Evolutionary conservation across 1,284 basidiomycete genomes (phyloP).

Genomic region (Entoloma clypeatum): DNA sequence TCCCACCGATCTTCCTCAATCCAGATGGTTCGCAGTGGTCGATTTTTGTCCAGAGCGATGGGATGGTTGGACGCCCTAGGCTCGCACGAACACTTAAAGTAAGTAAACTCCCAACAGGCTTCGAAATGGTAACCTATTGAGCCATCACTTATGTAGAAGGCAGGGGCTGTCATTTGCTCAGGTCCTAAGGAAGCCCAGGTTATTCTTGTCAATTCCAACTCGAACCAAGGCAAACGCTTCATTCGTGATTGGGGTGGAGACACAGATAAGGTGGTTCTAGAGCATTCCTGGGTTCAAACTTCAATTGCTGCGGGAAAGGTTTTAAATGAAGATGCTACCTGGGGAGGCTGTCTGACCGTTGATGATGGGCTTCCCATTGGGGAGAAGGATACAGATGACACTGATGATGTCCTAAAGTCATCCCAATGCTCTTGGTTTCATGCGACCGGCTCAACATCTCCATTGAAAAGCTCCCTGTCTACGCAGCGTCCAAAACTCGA

Average conservation of each 20-base stretch:
- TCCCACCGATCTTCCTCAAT: conserved; percentile 26
- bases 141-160: conserved; percentile 34
- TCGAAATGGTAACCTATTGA: background rate
- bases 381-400: conserved; percentile 33
- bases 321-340: conserved; percentile 45
- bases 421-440: conserved; percentile 6
- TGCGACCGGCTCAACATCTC: conserved; percentile 21
- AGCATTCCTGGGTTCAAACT: conserved; percentile 41
- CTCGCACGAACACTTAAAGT: conserved; percentile 52
- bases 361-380: conserved; percentile 44
- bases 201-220: conserved; percentile 53
- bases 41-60: conserved; percentile 50
- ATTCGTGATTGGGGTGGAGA: conserved; percentile 54
- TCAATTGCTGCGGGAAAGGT: conserved; percentile 39
- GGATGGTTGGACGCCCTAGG: conserved; percentile 44
- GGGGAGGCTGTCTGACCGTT: conserved; percentile 48
- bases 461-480: conserved; percentile 48
- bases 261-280: conserved; percentile 43
- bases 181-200: conserved; percentile 47
- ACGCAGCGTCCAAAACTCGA: conserved; percentile 58
- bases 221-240: conserved; percentile 47
- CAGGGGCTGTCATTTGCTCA: conserved; percentile 47
- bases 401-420: conserved; percentile 24
- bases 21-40: conserved; percentile 24
- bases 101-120: conserved; percentile 13